Evolutionary conservation across 257 asterid genomes (phyloP).

Genomic region (Solanum acaule): DNA sequence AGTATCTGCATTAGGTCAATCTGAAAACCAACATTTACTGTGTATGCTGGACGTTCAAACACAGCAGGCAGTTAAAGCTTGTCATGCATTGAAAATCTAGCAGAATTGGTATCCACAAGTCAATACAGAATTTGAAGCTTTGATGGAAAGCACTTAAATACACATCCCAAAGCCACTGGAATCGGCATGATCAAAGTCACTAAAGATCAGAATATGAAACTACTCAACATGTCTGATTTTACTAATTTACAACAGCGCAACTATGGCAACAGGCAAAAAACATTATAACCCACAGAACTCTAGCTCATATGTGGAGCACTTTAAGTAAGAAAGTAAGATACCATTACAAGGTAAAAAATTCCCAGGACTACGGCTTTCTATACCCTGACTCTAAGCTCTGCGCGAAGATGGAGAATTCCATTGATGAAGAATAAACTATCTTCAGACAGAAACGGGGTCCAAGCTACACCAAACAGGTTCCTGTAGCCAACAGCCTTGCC

Average conservation of each 20-base stretch:
- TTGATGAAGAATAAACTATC: slow-evolving; percentile 60
- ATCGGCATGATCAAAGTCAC: not conserved
- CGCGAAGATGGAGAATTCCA: slow-evolving; percentile 70
- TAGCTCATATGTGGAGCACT: not conserved
- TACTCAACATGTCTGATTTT: not conserved
- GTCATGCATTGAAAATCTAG: not conserved
- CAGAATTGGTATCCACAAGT: not conserved
- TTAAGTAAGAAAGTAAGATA: not conserved
- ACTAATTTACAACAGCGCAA: not conserved
- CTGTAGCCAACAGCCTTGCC: slow-evolving; percentile 74
- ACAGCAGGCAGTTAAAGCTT: not conserved
- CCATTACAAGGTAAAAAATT: not conserved
- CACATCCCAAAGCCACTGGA: not conserved
- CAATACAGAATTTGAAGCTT: not conserved
- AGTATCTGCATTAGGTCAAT: not conserved
- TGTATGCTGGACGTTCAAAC: not conserved
- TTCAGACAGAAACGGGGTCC: slow-evolving; percentile 56
- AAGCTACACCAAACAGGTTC: slow-evolving; percentile 49
- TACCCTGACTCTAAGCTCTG: slow-evolving; percentile 47
- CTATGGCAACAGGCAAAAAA: not conserved
- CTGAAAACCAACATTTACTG: not conserved
- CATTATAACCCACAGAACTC: not conserved
- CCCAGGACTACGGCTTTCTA: not conserved
- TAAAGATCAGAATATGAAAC: not conserved
- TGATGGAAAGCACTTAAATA: not conserved